Evolutionary conservation across 345 rosid species (phyloP).

Genomic region (Chamaenerion angustifolium): DNA sequence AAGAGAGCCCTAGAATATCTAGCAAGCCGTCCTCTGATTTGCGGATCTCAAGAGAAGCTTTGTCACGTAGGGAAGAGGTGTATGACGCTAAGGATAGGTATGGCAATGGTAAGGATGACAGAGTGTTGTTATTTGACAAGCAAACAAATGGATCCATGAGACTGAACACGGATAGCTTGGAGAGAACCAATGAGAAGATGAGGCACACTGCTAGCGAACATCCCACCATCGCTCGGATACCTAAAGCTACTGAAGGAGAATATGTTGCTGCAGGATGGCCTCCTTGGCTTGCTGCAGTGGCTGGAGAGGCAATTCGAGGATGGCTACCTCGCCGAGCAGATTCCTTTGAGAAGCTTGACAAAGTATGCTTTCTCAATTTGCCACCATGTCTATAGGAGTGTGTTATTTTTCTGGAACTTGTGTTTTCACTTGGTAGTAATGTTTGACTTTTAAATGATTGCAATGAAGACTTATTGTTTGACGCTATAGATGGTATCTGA

Average conservation of each 20-base stretch:
- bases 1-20: conserved; percentile 66
- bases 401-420: too few relatives aligned
- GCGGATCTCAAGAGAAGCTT: conserved; percentile 42
- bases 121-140: conserved; percentile 45
- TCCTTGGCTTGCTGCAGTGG: conserved; percentile 87
- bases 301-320: conserved; percentile 94
- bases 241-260: conserved; percentile 77
- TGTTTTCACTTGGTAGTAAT: too few relatives aligned
- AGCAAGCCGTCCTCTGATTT: conserved; percentile 45
- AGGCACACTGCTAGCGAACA: conserved; percentile 33
- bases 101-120: conserved; percentile 38
- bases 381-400: too few relatives aligned
- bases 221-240: conserved; percentile 51
- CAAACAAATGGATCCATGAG: conserved; percentile 50
- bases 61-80: conserved; percentile 68
- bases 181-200: conserved; percentile 56
- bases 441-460: too few relatives aligned
- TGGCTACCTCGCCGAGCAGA: conserved; percentile 96
- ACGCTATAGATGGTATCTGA: too few relatives aligned
- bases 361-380: conserved; percentile 33
- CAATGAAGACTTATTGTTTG: too few relatives aligned
- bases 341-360: conserved; percentile 91
- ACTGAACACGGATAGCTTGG: conserved; percentile 41
- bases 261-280: conserved; percentile 99
- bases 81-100: conserved; percentile 37